A percentile compares a stretch with the other conserved stretches of the same genome.
These are phyloP conservation scores for Neophaeococcomyces mojaviensis DNA, from an alignment of 2,329 filamentous ascomycete genomes.

Conservation along the genomic window DNA sequence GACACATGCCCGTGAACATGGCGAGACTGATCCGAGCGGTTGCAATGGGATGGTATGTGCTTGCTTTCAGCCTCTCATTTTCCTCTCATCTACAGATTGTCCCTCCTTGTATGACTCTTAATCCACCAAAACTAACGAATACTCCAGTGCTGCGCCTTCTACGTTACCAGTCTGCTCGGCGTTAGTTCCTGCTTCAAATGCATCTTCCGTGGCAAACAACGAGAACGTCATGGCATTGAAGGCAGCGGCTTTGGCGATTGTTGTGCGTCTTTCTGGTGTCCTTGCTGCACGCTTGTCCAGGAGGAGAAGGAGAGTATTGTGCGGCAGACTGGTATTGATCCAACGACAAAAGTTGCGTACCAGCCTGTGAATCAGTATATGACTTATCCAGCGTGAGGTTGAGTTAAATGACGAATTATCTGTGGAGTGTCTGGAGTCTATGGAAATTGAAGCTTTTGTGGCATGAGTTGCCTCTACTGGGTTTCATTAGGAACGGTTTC, in stretches of 20 bases:
- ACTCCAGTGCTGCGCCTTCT: slow-evolving; percentile 25
- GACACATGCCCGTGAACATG: slow-evolving; percentile 28
- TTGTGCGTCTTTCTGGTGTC: too few species aligned
- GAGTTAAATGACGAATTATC: too few species aligned
- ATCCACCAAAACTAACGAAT: too few species aligned
- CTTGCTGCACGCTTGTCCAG: slow-evolving; percentile 53
- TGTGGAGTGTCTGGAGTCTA: too few species aligned
- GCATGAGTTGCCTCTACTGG: neutral
- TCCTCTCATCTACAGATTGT: too few species aligned
- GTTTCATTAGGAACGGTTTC: neutral
- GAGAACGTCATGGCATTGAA: slow-evolving; percentile 47
- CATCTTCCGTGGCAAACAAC: slow-evolving; percentile 47
- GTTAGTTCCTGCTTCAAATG: slow-evolving; percentile 39
- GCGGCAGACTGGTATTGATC: slow-evolving; percentile 19
- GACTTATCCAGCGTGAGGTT: slow-evolving; percentile 3
- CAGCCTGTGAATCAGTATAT: slow-evolving; percentile 4
- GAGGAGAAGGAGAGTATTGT: slow-evolving; percentile 47
- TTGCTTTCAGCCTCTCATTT: too few species aligned
- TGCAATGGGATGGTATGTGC: slow-evolving; percentile 25
- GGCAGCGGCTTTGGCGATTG: slow-evolving; percentile 45
- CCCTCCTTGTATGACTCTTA: too few species aligned
- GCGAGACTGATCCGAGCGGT: slow-evolving; percentile 23
- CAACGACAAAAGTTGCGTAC: slow-evolving; percentile 19
- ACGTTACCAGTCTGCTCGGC: too few species aligned
- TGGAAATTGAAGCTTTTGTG: too few species aligned